Evolutionary conservation across 1,139 yeast species (phyloP).

Genomic region (Magnusiomyces sp.): DNA sequence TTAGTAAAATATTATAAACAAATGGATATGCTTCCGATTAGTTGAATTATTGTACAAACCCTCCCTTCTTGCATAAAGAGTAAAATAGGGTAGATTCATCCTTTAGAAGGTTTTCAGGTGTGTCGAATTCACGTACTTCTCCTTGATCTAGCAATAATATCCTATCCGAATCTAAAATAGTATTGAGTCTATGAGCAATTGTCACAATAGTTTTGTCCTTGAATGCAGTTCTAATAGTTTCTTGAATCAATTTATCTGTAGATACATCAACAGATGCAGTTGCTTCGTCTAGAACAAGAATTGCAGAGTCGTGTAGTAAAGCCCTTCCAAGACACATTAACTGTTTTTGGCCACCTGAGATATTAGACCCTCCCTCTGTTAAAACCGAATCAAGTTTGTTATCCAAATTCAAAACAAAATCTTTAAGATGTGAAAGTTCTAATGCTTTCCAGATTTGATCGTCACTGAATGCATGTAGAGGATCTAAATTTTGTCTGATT

Average conservation of each 20-base stretch:
- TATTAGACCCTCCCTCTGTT: slow-evolving; percentile 62
- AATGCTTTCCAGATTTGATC: slow-evolving; percentile 59
- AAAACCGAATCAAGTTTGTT: slow-evolving; percentile 37
- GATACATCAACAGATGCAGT: slow-evolving; percentile 80
- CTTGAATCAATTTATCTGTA: slow-evolving; percentile 67
- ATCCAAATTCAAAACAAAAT: slow-evolving; percentile 43
- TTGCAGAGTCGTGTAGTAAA: slow-evolving; percentile 49
- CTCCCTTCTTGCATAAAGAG: slow-evolving; percentile 61
- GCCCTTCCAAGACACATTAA: slow-evolving; percentile 71
- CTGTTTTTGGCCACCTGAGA: slow-evolving; percentile 74
- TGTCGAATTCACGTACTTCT: slow-evolving; percentile 57
- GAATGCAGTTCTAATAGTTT: slow-evolving; percentile 59
- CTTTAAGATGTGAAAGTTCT: slow-evolving; percentile 73
- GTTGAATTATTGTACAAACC: slow-evolving; percentile 20
- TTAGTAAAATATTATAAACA: background rate
- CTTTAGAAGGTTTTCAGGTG: slow-evolving; percentile 45
- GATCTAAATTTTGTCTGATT: slow-evolving; percentile 59
- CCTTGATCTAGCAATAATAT: slow-evolving; percentile 67
- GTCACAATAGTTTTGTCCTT: slow-evolving; percentile 62
- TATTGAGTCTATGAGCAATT: slow-evolving; percentile 76
- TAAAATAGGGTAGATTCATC: slow-evolving; percentile 43
- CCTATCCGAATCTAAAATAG: slow-evolving; percentile 70
- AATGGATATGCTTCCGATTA: background rate
- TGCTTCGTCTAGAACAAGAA: slow-evolving; percentile 71
- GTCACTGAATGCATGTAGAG: slow-evolving; percentile 44